Conservation (phyloP, 306 rosid species). For the Rubus idaeus region DNA sequence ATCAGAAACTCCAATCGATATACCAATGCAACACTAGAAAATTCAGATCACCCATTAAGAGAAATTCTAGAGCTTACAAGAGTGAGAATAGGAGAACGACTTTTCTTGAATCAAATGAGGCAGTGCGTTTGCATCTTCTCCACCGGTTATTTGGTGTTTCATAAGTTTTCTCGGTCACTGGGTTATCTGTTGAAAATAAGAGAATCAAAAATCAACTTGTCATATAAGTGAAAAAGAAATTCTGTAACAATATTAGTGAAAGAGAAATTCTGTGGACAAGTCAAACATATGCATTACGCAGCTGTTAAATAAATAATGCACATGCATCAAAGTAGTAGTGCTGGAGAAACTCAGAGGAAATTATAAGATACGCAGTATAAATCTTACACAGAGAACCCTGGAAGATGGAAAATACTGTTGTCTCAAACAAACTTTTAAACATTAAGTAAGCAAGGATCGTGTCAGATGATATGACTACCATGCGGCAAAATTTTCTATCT, state of each 20-base stretch:
- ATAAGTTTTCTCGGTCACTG: slow-evolving; percentile 61
- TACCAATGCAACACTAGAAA: no score
- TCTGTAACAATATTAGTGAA: background rate
- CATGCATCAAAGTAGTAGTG: slow-evolving; percentile 13
- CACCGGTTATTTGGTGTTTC: slow-evolving; percentile 69
- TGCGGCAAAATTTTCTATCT: background rate
- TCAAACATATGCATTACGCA: background rate
- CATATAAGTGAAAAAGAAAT: slow-evolving; percentile 16
- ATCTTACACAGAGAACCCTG: no score
- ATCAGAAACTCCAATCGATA: no score
- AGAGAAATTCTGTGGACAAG: background rate
- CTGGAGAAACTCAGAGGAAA: background rate
- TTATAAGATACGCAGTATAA: background rate
- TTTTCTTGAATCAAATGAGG: slow-evolving; percentile 88
- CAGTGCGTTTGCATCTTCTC: slow-evolving; percentile 75
- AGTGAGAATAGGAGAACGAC: slow-evolving; percentile 83
- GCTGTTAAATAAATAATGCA: background rate
- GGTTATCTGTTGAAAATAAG: slow-evolving; percentile 53
- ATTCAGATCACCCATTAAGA: no score
- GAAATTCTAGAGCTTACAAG: slow-evolving; percentile 69
- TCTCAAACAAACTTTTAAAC: slow-evolving; percentile 5
- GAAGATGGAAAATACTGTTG: no score
- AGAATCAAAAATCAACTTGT: slow-evolving; percentile 20
- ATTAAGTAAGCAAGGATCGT: background rate
- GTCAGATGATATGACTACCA: background rate